A percentile compares a stretch with the other conserved stretches of the same genome.
These are phyloP conservation scores for Whalleya microplaca DNA, from an alignment of 2,329 filamentous ascomycete species.

Conservation along the genomic window DNA sequence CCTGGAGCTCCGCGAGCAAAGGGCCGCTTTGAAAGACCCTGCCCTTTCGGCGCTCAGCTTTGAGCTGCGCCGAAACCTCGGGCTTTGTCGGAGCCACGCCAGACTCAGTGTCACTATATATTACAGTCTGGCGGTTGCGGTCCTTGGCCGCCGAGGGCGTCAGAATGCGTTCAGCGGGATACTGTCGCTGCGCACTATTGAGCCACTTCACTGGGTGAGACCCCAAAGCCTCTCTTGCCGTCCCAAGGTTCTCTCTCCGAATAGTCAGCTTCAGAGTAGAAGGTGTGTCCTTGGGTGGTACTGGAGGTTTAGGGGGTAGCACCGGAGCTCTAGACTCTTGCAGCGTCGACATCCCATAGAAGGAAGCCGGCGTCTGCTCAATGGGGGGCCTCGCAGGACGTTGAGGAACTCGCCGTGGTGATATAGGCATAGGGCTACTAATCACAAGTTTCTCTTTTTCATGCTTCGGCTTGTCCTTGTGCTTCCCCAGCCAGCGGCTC, in stretches of 20 bases:
- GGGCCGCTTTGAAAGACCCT: conserved; percentile 3
- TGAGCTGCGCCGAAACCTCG: background rate
- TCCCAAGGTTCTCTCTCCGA: conserved; percentile 16
- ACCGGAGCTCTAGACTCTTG: conserved; percentile 3
- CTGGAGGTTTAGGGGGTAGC: background rate
- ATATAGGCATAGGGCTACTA: conserved; percentile 10
- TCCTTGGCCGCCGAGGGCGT: background rate
- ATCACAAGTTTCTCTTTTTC: conserved; percentile 8
- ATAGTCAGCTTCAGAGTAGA: background rate
- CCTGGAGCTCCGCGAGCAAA: background rate
- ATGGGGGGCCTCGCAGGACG: conserved; percentile 1
- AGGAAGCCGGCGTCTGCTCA: background rate
- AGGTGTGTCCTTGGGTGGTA: too few relatives aligned
- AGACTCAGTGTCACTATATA: background rate
- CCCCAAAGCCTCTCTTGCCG: conserved; percentile 24
- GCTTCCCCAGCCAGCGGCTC: conserved; percentile 14
- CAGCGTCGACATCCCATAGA: background rate
- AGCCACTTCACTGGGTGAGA: conserved; percentile 21
- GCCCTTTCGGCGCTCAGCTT: conserved; percentile 16
- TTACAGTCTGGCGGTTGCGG: background rate
- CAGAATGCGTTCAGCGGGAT: background rate
- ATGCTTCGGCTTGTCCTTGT: conserved; percentile 1
- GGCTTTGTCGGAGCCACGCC: background rate
- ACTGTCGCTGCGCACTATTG: background rate
- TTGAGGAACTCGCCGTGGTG: background rate